A percentile compares a stretch with the other conserved stretches of the same genome.
phyloP scores from a whole-genome alignment of 73 alveolate species.

The Paramecium pentaurelia region DNA sequence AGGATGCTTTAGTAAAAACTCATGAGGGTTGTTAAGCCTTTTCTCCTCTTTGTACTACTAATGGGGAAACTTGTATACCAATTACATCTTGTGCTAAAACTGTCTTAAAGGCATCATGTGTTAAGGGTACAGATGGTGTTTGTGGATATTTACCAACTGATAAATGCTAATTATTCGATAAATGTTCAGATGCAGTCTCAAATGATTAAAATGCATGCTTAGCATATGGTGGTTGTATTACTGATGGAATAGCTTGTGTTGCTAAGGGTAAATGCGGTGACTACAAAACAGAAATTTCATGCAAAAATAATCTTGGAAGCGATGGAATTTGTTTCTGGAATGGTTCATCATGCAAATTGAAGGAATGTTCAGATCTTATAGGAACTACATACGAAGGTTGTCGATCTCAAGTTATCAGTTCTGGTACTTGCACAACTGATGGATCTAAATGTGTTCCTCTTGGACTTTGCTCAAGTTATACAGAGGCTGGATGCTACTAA shows the following conservation, averaged over 20 bases:
- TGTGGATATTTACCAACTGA: conserved; percentile 36
- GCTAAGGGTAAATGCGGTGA: neutral
- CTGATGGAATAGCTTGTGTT: conserved; percentile 22
- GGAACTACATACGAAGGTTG: neutral
- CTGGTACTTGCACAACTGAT: conserved; percentile 12
- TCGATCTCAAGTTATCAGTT: neutral
- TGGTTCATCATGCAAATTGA: neutral
- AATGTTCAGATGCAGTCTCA: neutral
- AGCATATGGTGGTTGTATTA: neutral
- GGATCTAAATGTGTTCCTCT: conserved; percentile 16
- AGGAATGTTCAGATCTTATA: neutral
- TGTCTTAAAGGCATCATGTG: neutral
- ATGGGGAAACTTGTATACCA: conserved; percentile 9
- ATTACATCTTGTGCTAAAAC: conserved; percentile 9
- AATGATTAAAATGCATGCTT: neutral
- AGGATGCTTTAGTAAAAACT: neutral
- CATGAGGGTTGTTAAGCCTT: neutral
- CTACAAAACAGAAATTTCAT: neutral
- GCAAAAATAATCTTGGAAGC: neutral
- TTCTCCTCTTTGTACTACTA: conserved; percentile 25
- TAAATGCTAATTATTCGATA: neutral
- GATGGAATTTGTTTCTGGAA: neutral
- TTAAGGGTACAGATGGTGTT: neutral
- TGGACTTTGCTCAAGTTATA: neutral
- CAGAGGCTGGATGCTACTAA: neutral